phyloP scores from a whole-genome alignment of 495 filamentous ascomycete genomes.

The Aspergillus kassunensis region DNA sequence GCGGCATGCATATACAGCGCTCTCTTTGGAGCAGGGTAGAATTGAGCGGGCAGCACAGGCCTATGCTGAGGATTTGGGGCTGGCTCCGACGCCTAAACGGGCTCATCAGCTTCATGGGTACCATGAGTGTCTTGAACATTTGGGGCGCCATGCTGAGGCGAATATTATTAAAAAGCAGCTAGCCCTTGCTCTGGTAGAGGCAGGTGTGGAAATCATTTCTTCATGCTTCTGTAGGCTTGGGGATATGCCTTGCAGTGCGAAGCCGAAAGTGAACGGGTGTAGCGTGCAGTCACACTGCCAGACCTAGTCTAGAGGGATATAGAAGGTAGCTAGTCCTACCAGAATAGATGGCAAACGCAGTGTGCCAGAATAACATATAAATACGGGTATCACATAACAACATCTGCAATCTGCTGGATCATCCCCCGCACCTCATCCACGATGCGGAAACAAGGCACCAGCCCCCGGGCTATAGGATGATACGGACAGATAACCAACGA shows the following conservation, averaged over 20 bases:
- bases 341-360: background rate
- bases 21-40: conserved; percentile 55
- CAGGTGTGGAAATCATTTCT: conserved; percentile 52
- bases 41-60: conserved; percentile 48
- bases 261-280: background rate
- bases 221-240: conserved; percentile 55
- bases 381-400: conserved; percentile 3
- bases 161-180: conserved; percentile 45
- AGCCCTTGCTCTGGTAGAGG: conserved; percentile 43
- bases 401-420: conserved; percentile 4
- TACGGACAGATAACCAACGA: conserved; percentile 2
- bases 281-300: background rate
- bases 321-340: background rate
- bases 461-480: background rate
- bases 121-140: conserved; percentile 52
- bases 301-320: background rate
- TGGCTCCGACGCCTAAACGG: conserved; percentile 49
- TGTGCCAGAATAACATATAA: background rate
- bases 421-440: conserved; percentile 3
- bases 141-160: conserved; percentile 48
- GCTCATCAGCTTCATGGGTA: conserved; percentile 56
- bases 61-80: conserved; percentile 56
- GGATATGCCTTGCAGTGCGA: background rate
- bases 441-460: conserved; percentile 5
- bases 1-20: conserved; percentile 58